Conservation (phyloP, 306 rosid species). For the Cucurbita maxima region DNA sequence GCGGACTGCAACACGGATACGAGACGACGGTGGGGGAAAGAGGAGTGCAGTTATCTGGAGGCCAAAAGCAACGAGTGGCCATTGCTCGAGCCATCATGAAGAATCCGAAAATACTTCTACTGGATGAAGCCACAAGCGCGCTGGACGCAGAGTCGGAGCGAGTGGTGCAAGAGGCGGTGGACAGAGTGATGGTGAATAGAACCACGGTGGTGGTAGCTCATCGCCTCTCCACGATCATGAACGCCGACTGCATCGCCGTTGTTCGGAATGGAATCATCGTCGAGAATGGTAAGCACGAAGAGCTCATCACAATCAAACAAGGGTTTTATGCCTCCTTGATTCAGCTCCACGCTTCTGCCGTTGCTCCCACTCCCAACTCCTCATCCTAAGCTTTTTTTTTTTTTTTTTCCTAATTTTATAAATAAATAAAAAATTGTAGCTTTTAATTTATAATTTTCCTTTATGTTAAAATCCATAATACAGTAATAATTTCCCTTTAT, state of each 20-base stretch:
- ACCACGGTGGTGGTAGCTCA: slow-evolving; percentile 49
- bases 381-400: too few relatives aligned
- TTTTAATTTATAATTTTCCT: not conserved
- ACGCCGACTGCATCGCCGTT: slow-evolving; percentile 27
- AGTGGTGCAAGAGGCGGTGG: slow-evolving; percentile 39
- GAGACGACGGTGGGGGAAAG: slow-evolving; percentile 35
- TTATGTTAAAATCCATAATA: too few relatives aligned
- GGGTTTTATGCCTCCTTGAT: slow-evolving; percentile 8
- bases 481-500: too few relatives aligned
- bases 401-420: too few relatives aligned
- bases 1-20: slow-evolving; percentile 3
- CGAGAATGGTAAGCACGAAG: slow-evolving; percentile 4
- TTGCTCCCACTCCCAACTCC: not conserved
- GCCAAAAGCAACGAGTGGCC: slow-evolving; percentile 55
- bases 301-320: not conserved
- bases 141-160: slow-evolving; percentile 40
- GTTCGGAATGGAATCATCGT: slow-evolving; percentile 19
- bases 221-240: slow-evolving; percentile 40
- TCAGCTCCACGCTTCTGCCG: not conserved
- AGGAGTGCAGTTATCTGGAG: slow-evolving; percentile 49
- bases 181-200: slow-evolving; percentile 24
- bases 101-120: slow-evolving; percentile 32
- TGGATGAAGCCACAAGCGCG: slow-evolving; percentile 70
- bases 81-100: slow-evolving; percentile 45
- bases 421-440: too few relatives aligned